Evolutionary conservation across 2,329 filamentous ascomycete species (phyloP), one percentile per base, ranked within the genome.

Genomic region (Sporothrix dimorphospora): DNA sequence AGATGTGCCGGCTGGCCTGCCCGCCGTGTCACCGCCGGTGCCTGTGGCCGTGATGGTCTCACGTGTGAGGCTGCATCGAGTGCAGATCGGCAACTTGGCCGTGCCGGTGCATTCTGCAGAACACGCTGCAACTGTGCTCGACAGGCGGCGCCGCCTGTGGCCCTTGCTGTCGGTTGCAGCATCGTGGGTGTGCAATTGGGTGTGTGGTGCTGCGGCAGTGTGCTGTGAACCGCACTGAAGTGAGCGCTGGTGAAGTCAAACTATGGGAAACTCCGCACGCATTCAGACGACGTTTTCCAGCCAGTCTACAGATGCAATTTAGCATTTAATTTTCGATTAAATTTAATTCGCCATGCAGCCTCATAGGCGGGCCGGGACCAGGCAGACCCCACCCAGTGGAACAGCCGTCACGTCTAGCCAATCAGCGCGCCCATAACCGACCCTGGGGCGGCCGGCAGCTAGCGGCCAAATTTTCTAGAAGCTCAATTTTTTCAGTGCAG

Each of bases 131-230:
- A 14, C 57, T 63, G 67, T 27, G 59, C 68, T 45, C 70, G 38
- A n/a, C 42, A 66, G 19, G 49, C 70, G 2, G 69, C 47, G 8
- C 70, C 27, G 68, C 72, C 51, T 0, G 72, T 72, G n/a, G 69
- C 65, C 65, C 73, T 72, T 27, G 71, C 51, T 66, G 72, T 73
- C 5, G 70, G 55, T 9, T 69, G 68, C 34, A 75, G 59, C 74
- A 74, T 75, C 61, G 40, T 51, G 24, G 16, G 14, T 21, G 19
- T 9, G 2, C n/a, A 34, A 34, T 34, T 34, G 42, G 51, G 45
- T n/a, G 40, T 42, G 40, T 14, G 8, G 40, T 67, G 16, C 21
- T 21, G 51, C 19, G 34, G n/a, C 7, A 53, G 49, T n/a, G n/a
- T n/a, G n/a, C n/a, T n/a, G n/a, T n/a, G n/a, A n/a, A n/a, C n/a